Base-by-base conservation (phyloP, 2,329 filamentous ascomycete species). In the Paraphoma sp. region DNA sequence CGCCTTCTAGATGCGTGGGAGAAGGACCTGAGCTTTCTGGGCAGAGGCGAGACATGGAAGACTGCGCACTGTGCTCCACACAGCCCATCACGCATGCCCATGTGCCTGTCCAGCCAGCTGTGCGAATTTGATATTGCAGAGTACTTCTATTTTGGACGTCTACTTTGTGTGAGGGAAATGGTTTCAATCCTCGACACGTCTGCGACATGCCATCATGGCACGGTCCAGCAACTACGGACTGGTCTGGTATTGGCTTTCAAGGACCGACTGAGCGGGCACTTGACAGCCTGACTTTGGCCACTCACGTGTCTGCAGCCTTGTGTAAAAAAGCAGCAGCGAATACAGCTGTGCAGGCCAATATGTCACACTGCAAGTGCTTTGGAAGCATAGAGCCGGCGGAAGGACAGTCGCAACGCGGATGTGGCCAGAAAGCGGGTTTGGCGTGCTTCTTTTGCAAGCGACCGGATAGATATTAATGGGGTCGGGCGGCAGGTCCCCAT, bases 401-500 rank as follows among this genome's bases (percentile, higher is more conserved):
- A 48, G 33, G 14, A 44, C 29, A 33, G 6, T 23, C 5, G 45
- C 29, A 28, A 48, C n/a, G 46, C 17, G 45, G 18, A 51, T 10
- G 58, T 48, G 57, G 48, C 29, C 54, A 51, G 46, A 55, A 51
- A 54, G 56, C 28, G 11, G 46, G 45, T 52, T 41, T 57, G 38
- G 49, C 50, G 48, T 29, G 38, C 45, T 52, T 54, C 44, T 54
- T 38, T 54, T 47, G 56, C 59, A 65, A 63, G 59, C 60, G 54
- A 62, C 60, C 46, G 55, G 53, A 57, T 57, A 58, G 56, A 63
- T 64, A 68, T 66, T 62, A 68, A 66, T 56, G 63, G 65, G 64
- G 59, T 57, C 52, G 66, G 59, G 64, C 64, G 62, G 54, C 57
- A 40, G n/a, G 57, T 59, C 45, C 46, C 56, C 42, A 56, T 67